Evolutionary conservation across 2,329 filamentous ascomycete genomes (phyloP).

Genomic region (Taxawa tesnikishii): DNA sequence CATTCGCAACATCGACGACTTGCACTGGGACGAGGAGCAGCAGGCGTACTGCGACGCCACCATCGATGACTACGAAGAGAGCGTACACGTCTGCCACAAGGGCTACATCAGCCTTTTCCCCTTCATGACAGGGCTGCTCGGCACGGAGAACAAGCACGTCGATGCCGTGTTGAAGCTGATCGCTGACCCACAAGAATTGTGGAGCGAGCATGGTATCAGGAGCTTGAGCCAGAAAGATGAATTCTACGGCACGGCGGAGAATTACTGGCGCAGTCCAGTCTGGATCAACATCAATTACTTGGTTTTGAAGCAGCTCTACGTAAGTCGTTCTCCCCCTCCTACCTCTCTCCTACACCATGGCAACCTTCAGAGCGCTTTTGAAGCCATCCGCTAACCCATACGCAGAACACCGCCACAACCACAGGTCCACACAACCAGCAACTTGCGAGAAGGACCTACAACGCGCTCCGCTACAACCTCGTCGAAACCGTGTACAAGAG

Average conservation of each 20-base stretch:
- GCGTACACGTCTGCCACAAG: slow-evolving; percentile 82
- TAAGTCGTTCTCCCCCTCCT: slow-evolving; percentile 35
- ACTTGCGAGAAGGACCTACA: slow-evolving; percentile 63
- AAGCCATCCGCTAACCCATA: slow-evolving; percentile 7
- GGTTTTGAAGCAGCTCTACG: slow-evolving; percentile 62
- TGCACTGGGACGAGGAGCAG: slow-evolving; percentile 78
- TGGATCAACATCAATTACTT: slow-evolving; percentile 98
- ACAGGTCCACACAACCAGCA: slow-evolving; percentile 55
- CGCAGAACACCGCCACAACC: slow-evolving; percentile 50
- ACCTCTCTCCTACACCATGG: slow-evolving; percentile 1
- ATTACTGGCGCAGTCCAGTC: slow-evolving; percentile 91
- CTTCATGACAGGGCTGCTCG: slow-evolving; percentile 72
- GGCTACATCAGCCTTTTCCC: slow-evolving; percentile 92
- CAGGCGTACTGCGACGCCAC: slow-evolving; percentile 90
- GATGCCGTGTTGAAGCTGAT: slow-evolving; percentile 67
- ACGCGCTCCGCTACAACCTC: slow-evolving; percentile 64
- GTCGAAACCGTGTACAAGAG: slow-evolving; percentile 78
- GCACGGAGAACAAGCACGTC: slow-evolving; percentile 60
- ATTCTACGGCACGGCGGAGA: slow-evolving; percentile 81
- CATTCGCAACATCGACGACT: slow-evolving; percentile 71
- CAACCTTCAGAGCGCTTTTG: neutral
- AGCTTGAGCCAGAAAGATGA: slow-evolving; percentile 75
- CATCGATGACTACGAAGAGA: slow-evolving; percentile 90
- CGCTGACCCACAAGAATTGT: slow-evolving; percentile 72
- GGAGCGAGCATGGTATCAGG: slow-evolving; percentile 77